These are phyloP conservation scores for Hyparrhenia diplandra DNA, from an alignment of 176 grass and related monocot species.

Conservation along the genomic window DNA sequence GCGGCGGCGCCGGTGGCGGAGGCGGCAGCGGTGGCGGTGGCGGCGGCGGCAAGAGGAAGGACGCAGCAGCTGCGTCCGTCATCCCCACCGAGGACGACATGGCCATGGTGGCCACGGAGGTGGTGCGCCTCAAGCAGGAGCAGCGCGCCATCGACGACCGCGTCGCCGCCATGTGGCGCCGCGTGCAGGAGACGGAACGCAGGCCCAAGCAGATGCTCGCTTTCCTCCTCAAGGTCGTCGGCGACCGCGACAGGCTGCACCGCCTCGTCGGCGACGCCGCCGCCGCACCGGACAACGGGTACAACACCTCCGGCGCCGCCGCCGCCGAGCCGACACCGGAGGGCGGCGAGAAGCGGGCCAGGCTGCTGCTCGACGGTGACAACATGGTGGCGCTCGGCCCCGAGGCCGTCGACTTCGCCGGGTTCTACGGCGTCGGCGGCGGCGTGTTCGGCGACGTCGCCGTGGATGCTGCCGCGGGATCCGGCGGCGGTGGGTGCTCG, in stretches of 20 bases:
- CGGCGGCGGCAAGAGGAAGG: conserved; percentile 22
- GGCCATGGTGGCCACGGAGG: conserved; percentile 63
- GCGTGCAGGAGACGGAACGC: conserved; percentile 79
- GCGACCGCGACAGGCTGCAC: conserved; percentile 47
- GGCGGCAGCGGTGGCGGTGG: background rate
- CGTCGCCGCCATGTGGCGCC: conserved; percentile 65
- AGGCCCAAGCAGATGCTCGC: conserved; percentile 75
- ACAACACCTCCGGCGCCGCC: background rate
- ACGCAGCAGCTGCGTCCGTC: background rate
- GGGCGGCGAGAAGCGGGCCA: conserved; percentile 43
- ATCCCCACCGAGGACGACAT: conserved; percentile 4
- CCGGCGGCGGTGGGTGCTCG: conserved; percentile 5
- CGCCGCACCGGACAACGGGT: background rate
- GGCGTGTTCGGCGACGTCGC: background rate
- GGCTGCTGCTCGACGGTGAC: conserved; percentile 32
- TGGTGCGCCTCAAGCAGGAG: conserved; percentile 67
- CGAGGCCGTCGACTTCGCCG: conserved; percentile 25
- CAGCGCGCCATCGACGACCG: conserved; percentile 64
- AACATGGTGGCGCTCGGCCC: conserved; percentile 14
- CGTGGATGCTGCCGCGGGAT: conserved; percentile 24
- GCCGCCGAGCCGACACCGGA: background rate
- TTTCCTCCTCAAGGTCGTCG: conserved; percentile 68
- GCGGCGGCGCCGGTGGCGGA: no score
- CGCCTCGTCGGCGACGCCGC: conserved; percentile 39
- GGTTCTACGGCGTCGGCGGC: conserved; percentile 34